Evolutionary conservation across 2,329 filamentous ascomycete genomes (phyloP), one percentile per base, ranked within the genome.

Genomic region (Sporothrix pallida): DNA sequence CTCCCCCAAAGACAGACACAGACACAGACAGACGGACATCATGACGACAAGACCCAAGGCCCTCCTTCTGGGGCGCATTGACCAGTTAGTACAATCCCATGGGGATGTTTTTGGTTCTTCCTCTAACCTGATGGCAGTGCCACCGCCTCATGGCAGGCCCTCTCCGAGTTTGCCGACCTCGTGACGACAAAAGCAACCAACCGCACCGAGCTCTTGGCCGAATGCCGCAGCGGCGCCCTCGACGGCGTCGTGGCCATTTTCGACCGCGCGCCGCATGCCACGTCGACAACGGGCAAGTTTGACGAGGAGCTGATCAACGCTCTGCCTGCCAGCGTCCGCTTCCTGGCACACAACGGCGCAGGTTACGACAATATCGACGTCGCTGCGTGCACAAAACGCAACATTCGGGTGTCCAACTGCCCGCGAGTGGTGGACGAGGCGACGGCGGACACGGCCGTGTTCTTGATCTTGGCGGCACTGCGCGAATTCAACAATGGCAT

Each of bases 361-460:
- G 91, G 92, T 15, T 93, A 93, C 80, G 92, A 93, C 78, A 90
- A 92, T 80, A 84, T 93, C 74, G 89, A 92, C 77, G 84, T 91
- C 2, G 80, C 86, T 71, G 88, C 90, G 37, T 92, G 90, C 81
- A 89, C 87, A 50, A 83, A 83, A 0, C 85, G 86, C 58, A 83
- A 83, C 20, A 86, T 93, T 69, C 84, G 83, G 7, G 88, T 93
- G 42, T 91, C 90, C 70, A 92, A 93, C 78, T 87, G 89, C 1
- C 91, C 91, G 23, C 88, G 86, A 0, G 88, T 89, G 0, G 90
- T 91, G 17, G 88, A 93, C 78, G 89, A 92, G 79, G 87, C 91
- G 4, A 93, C 91, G 0, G 91, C 92, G 44, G 92, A 93, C 79
- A 86, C 88, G 7, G 90, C 89, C 76, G 88, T 93, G 80, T 93